Percentiles rank a stretch among this genome's conserved stretches.
phyloP scores from a whole-genome alignment of 2,329 filamentous ascomycete species.

The Neofusicoccum cordaticola region DNA sequence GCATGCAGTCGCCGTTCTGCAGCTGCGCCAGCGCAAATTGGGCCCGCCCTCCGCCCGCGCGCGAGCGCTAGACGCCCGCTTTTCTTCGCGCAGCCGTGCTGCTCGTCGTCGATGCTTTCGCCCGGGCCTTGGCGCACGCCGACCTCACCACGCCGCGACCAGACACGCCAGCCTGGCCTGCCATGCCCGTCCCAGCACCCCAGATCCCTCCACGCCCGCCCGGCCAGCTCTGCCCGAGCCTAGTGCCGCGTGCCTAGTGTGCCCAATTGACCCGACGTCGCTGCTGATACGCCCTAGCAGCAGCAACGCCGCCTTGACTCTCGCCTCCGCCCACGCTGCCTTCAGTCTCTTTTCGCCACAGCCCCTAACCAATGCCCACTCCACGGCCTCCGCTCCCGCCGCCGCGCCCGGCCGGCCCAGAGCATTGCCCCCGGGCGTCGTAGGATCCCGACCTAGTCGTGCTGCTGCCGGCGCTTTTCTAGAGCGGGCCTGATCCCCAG shows the following conservation, averaged over 20 bases:
- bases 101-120: constrained; percentile 3
- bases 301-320: not conserved
- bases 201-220: constrained; percentile 11
- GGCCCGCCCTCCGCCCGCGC: constrained; percentile 1
- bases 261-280: not conserved
- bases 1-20: constrained; percentile 8
- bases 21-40: constrained; percentile 10
- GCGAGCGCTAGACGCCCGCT: not conserved
- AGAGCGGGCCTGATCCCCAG: constrained; percentile 4
- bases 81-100: constrained; percentile 11
- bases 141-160: not conserved
- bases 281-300: constrained; percentile 4
- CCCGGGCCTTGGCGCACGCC: constrained; percentile 8
- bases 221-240: constrained; percentile 2
- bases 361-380: not conserved
- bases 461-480: constrained; percentile 11
- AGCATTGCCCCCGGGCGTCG: not conserved
- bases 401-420: not conserved
- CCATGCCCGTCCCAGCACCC: constrained; percentile 7
- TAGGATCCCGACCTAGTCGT: constrained; percentile 5
- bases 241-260: not conserved
- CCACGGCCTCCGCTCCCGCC: not conserved
- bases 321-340: not conserved
- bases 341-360: constrained; percentile 8
- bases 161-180: not conserved